Conservation (phyloP, 805 yeast genomes). For the Candida endomychidarum region DNA sequence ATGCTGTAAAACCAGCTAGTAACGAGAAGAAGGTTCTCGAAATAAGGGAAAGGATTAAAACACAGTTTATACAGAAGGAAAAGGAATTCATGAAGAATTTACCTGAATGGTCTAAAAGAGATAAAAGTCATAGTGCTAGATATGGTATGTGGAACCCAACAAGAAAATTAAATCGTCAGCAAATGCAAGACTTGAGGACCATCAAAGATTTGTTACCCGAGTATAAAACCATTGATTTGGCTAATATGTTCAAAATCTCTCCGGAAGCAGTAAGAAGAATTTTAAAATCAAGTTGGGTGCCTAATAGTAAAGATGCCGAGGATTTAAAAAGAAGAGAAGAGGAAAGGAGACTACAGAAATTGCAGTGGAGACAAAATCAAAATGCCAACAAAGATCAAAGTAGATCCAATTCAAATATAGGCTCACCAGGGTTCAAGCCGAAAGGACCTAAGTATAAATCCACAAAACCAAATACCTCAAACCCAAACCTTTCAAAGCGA, state of each 20-base stretch:
- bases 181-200: slow-evolving; percentile 62
- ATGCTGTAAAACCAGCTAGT: no score
- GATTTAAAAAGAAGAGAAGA: slow-evolving; percentile 52
- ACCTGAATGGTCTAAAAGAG: slow-evolving; percentile 68
- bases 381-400: background rate
- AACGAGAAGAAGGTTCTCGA: background rate
- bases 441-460: background rate
- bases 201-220: slow-evolving; percentile 60
- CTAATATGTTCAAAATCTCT: slow-evolving; percentile 64
- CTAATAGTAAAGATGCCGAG: slow-evolving; percentile 54
- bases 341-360: slow-evolving; percentile 14
- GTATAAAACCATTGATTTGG: slow-evolving; percentile 57
- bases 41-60: slow-evolving; percentile 2
- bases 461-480: background rate
- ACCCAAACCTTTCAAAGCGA: background rate
- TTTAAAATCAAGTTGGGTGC: slow-evolving; percentile 73
- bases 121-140: slow-evolving; percentile 60
- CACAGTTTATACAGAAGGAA: slow-evolving; percentile 5
- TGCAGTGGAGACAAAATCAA: slow-evolving; percentile 1
- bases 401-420: no score
- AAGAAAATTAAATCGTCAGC: slow-evolving; percentile 63
- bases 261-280: slow-evolving; percentile 85
- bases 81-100: slow-evolving; percentile 7
- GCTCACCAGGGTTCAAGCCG: background rate
- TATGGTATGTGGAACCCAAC: slow-evolving; percentile 70